Base-by-base conservation (phyloP, 257 asterid genomes). In the Nicotiana noctiflora region DNA sequence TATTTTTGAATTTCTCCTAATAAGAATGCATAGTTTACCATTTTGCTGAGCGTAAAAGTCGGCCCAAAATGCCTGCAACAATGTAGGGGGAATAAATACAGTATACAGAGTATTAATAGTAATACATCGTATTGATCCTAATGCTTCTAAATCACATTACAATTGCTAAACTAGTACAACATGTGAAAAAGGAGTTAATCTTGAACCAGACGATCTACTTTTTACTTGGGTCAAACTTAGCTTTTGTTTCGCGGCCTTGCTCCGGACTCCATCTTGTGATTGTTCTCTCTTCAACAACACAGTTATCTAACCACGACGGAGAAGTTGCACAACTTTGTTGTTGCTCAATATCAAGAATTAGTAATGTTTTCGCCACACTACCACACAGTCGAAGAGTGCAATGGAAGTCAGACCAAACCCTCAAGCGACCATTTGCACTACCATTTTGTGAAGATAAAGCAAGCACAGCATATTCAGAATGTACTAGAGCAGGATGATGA, bases 311-410 rank as follows among this genome's bases (percentile, higher is more conserved):
- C 75, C 88, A 78, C 2, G 82, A 86, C 2, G 85, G 84, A 13
- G 85, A 84, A 23, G 51, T 18, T 14, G 18, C 79, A 51, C 74
- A 32, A 18, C 53, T 18, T 37, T 13, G 53, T 80, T 81, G 79
- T 64, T 74, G 82, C 19, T 82, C 8, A 27, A 93, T 68, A 29
- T 83, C 46, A 79, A 95, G 90, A 83, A 90, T 81, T 81, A 93
- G 80, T 88, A 95, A 85, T 12, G 96, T 89, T 77, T 95, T 95
- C 0, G 92, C 97, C 68, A 95, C 99, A 49, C 98, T 89, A 4
- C 97, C 94, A 85, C 93, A 90, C 52, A 95, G 91, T 34, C 98
- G 89, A 77, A 95, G 94, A 6, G 94, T 88, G 89, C 97, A 90
- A 11, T 91, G 93, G 81, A 82, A 86, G 85, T 95, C 98, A 3